Conservation (phyloP, 2,329 filamentous ascomycete genomes). For the Neophaeococcomyces aloes region DNA sequence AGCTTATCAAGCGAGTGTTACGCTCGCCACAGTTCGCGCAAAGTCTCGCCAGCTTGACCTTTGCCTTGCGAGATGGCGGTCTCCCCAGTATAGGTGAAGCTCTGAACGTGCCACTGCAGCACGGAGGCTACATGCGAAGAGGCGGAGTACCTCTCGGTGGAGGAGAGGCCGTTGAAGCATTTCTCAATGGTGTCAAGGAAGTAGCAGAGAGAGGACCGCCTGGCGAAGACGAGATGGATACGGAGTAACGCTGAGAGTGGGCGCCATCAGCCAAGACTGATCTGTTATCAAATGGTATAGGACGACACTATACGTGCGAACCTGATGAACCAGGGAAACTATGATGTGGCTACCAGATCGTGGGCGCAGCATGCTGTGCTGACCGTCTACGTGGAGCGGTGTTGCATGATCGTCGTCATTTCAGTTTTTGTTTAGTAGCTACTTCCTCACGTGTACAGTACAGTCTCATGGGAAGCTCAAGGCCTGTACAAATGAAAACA, state of each 20-base stretch:
- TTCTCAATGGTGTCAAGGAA: slow-evolving; percentile 78
- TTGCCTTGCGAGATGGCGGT: slow-evolving; percentile 81
- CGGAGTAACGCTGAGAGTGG: slow-evolving; percentile 23
- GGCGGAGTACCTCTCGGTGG: slow-evolving; percentile 77
- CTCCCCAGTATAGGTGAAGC: slow-evolving; percentile 83
- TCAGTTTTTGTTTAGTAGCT: no score
- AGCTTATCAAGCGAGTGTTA: slow-evolving; percentile 68
- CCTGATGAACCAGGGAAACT: no score
- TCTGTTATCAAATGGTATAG: no score
- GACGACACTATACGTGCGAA: no score
- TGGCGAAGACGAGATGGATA: slow-evolving; percentile 33
- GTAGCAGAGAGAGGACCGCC: slow-evolving; percentile 45
- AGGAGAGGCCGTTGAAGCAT: slow-evolving; percentile 79
- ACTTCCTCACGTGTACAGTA: no score
- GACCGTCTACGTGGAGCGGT: no score
- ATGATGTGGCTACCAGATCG: no score
- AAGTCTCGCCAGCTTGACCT: slow-evolving; percentile 71
- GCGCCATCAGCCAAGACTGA: no score
- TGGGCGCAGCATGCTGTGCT: no score
- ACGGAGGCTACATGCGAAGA: slow-evolving; percentile 70
- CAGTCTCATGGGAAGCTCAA: no score
- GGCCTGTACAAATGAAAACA: no score
- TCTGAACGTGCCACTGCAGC: slow-evolving; percentile 65
- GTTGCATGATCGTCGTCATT: no score
- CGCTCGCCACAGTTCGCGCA: slow-evolving; percentile 86